phyloP scores from a whole-genome alignment of 257 asterid genomes.

The Sherardia arvensis region DNA sequence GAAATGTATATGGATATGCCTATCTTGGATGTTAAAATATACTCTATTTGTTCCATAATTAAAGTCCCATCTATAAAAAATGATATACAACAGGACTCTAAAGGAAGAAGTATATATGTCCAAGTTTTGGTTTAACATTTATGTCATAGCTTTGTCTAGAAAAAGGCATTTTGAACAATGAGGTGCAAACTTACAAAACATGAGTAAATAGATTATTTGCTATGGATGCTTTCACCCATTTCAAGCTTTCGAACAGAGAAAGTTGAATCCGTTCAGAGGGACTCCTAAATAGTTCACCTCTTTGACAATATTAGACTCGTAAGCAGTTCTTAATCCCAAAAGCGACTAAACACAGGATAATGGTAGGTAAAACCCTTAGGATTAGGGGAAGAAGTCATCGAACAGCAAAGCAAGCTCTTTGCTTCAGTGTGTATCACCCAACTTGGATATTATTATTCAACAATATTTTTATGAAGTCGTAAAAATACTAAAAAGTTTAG shows the following conservation, averaged over 20 bases:
- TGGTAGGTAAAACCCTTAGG: no score
- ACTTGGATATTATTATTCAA: background rate
- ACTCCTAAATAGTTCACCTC: background rate
- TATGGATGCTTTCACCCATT: background rate
- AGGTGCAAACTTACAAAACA: background rate
- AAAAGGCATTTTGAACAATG: background rate
- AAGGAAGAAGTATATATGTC: background rate
- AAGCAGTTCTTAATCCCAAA: background rate
- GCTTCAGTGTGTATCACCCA: background rate
- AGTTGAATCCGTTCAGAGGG: background rate
- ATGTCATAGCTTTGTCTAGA: background rate
- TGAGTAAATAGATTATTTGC: background rate
- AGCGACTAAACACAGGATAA: background rate
- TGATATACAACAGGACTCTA: background rate
- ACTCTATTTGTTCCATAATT: background rate
- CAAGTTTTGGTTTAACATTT: background rate
- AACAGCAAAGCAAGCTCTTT: background rate
- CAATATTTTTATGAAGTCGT: background rate
- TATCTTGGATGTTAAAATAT: background rate
- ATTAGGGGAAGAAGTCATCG: conserved; percentile 1
- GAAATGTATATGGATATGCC: background rate
- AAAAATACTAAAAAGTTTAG: background rate
- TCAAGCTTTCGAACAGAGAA: background rate
- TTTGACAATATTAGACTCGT: no score
- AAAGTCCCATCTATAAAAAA: background rate